These are phyloP conservation scores for Dalbergia oliveri DNA, from an alignment of 306 rosid species.

Conservation along the genomic window DNA sequence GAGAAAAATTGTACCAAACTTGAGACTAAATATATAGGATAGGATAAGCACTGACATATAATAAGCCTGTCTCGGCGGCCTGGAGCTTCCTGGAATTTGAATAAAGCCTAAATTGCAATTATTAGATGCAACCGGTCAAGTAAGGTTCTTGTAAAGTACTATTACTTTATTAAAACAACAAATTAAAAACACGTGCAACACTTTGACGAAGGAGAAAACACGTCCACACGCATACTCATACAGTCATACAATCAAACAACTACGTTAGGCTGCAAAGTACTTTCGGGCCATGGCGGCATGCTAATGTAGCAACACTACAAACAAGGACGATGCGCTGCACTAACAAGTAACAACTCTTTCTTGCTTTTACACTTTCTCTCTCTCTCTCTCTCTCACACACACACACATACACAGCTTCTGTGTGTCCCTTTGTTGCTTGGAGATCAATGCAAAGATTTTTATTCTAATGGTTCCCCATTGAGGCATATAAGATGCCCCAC, in stretches of 20 bases:
- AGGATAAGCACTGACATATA: slow-evolving; percentile 33
- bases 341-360: slow-evolving; percentile 22
- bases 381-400: background rate
- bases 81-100: background rate
- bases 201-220: background rate
- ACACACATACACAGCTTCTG: background rate
- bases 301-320: slow-evolving; percentile 34
- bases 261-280: background rate
- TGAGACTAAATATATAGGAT: background rate
- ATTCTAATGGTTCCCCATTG: slow-evolving; percentile 73
- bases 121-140: background rate
- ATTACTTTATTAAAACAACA: background rate
- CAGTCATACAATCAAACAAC: background rate
- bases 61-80: background rate
- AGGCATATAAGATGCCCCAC: slow-evolving; percentile 63
- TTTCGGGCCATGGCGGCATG: slow-evolving; percentile 30
- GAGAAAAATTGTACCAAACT: background rate
- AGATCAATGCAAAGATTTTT: slow-evolving; percentile 63
- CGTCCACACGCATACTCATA: background rate
- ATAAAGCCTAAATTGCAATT: background rate
- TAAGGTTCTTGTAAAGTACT: background rate
- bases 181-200: slow-evolving; percentile 26
- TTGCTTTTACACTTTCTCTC: slow-evolving; percentile 22
- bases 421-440: slow-evolving; percentile 47
- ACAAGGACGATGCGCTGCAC: slow-evolving; percentile 42